Conservation (phyloP, 2,329 filamentous ascomycete genomes). For the Ceratocystiopsis brevicomis region DNA sequence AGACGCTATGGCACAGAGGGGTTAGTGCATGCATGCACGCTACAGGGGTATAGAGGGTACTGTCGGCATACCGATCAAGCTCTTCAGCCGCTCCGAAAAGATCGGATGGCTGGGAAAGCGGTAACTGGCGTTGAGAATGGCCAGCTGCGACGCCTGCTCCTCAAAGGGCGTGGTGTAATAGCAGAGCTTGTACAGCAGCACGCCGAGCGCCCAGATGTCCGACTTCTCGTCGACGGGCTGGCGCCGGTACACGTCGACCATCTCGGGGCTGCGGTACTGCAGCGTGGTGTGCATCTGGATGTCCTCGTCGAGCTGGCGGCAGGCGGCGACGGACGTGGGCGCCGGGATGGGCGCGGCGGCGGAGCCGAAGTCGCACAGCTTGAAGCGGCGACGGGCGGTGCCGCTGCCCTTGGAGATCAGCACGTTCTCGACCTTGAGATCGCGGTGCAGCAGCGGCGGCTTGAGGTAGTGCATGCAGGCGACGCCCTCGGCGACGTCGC, state of each 20-base stretch:
- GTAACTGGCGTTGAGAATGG: slow-evolving; percentile 89
- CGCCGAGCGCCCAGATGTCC: slow-evolving; percentile 93
- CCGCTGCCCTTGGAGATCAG: slow-evolving; percentile 45
- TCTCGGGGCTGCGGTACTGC: slow-evolving; percentile 94
- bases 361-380: slow-evolving; percentile 95
- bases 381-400: slow-evolving; percentile 50
- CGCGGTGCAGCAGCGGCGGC: slow-evolving; percentile 75
- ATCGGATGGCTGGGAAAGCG: slow-evolving; percentile 74
- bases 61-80: slow-evolving; percentile 54
- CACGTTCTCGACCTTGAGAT: slow-evolving; percentile 96
- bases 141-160: slow-evolving; percentile 78
- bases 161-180: slow-evolving; percentile 99
- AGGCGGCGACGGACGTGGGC: slow-evolving; percentile 72
- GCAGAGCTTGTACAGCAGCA: slow-evolving; percentile 91
- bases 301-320: slow-evolving; percentile 85
- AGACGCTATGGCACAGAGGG: slow-evolving; percentile 39
- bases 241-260: slow-evolving; percentile 95
- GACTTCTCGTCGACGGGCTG: slow-evolving; percentile 96
- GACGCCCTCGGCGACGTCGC: slow-evolving; percentile 86
- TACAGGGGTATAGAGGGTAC: neutral
- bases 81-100: slow-evolving; percentile 80
- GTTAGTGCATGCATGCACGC: neutral
- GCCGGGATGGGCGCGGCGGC: slow-evolving; percentile 68
- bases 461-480: slow-evolving; percentile 99
- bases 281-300: slow-evolving; percentile 92